These are phyloP conservation scores for Lasiodiplodia theobromae DNA, from an alignment of 2,329 filamentous ascomycete genomes.

Conservation along the genomic window DNA sequence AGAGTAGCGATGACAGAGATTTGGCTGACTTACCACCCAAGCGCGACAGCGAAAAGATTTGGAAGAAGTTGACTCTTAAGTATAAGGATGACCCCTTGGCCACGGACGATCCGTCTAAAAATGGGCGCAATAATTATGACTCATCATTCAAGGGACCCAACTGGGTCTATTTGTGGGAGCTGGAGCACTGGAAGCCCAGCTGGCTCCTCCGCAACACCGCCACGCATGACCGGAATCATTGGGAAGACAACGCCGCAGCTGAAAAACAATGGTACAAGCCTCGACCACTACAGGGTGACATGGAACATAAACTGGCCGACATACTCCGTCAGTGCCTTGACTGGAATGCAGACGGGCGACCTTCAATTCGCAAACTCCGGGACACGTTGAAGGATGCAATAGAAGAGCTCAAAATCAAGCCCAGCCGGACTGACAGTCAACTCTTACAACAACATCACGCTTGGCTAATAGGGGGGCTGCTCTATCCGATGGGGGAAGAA, in stretches of 20 bases:
- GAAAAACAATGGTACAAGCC: background rate
- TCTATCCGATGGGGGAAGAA: background rate
- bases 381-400: background rate
- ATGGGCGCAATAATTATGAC: no score
- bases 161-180: conserved; percentile 9
- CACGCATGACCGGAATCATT: background rate
- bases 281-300: background rate
- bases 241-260: background rate
- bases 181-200: background rate
- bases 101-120: no score
- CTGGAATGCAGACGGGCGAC: conserved; percentile 1
- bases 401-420: background rate
- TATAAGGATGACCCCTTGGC: no score
- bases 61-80: no score
- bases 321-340: conserved; percentile 11
- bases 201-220: conserved; percentile 1
- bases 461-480: background rate
- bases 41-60: no score
- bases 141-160: background rate
- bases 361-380: conserved; percentile 9
- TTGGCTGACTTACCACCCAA: no score
- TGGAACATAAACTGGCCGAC: background rate
- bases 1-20: no score
- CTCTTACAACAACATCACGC: no score
- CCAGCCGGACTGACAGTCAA: background rate